Base-by-base conservation (phyloP, 2,329 filamentous ascomycete species). In the Myriosclerotinia scirpicola region DNA sequence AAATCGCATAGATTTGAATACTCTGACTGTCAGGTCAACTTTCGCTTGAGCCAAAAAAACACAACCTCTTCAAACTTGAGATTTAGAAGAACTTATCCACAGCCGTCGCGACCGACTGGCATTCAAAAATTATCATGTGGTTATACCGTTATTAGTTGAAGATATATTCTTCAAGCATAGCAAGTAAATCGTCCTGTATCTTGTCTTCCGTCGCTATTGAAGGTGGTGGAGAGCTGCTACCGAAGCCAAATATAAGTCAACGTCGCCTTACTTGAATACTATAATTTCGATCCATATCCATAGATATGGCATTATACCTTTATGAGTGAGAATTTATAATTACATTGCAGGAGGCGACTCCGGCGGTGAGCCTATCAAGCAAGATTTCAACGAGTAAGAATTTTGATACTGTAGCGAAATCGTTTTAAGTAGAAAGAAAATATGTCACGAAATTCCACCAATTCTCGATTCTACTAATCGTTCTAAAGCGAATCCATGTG, bases 281-380 rank as follows among this genome's bases (percentile, higher is more conserved):
- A 1, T 15, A 5, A 2, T 2, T 2, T 30, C 9, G 8, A 3
- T n/a, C n/a, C n/a, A n/a, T n/a, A n/a, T n/a, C n/a, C n/a, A n/a
- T n/a, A n/a, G n/a, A 26, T 4, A 40, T 26, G 20, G 11, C 12
- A 9, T 42, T 3, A 34, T 34, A 5, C 30, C 30, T 9, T 26
- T 26, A 26, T 26, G 26, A 26, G 26, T 26, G 26, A 1, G 22
- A 5, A 0, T 22, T 11, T 40, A 2, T 56, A 5, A 26, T 0
- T 40, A 40, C 38, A n/a, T 54, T 36, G 1, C 34, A 22, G 53
- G 8, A 5, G 9, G 7, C 8, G 3, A 1, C 5, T 17, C 3
- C 4, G 15, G 3, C 36, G 22, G 15, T 17, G 3, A 26, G n/a
- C 26, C 8, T 17, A 5, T 11, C 15, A 3, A 26, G 5, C 14